Evolutionary conservation across 371 early-diverging fungal species (phyloP), one percentile per base, ranked within the genome.

Genomic region (Apophysomyces ossiformis): DNA sequence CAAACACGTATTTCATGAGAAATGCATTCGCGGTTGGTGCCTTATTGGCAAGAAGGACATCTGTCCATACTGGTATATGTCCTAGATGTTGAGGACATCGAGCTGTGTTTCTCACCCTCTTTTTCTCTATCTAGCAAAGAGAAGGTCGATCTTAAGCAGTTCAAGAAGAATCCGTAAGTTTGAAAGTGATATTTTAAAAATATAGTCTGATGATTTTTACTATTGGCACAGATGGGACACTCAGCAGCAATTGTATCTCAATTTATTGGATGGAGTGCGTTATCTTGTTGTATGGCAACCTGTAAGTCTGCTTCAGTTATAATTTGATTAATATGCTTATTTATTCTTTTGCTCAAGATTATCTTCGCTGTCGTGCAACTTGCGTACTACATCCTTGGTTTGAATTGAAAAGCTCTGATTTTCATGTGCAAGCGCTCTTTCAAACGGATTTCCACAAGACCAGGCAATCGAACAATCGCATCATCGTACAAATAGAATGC

Each of bases 1-100:
- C 68, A 85, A 87, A 38, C 95, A 95, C 68, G 86, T 87, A 39
- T 93, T 92, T 72, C 99, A 99, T 73, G 92, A 93, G 70, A 85
- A 87, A 46, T 99, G 97, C 78, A 95, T 97, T 62, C 90, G 95
- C 65, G 97, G 96, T 44, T 97, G 97, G 97, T 90, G 90, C 59
- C 82, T 97, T 60, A 89, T 99, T 61, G 96, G 96, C 44, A 97
- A 97, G 71, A 96, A 95, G 71, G 94, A 93, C 57, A 87, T 87
- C 60, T 99, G 99, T 74, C 97, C 97, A n/a, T 96, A 93, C 72
- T 97, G 96, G 83, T 87, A 79, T 60, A 77, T 50, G 9, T 8
- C 12, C 32, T n/a, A 21, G 9, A 21, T n/a, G 54, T 21, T 50
- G 54, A 26, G 32, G 32, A 26, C 32, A 26, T 26, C 32, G 32